These are phyloP conservation scores for Arxiozyma heterogenica DNA, from an alignment of 1,139 yeast genomes.

Conservation along the genomic window DNA sequence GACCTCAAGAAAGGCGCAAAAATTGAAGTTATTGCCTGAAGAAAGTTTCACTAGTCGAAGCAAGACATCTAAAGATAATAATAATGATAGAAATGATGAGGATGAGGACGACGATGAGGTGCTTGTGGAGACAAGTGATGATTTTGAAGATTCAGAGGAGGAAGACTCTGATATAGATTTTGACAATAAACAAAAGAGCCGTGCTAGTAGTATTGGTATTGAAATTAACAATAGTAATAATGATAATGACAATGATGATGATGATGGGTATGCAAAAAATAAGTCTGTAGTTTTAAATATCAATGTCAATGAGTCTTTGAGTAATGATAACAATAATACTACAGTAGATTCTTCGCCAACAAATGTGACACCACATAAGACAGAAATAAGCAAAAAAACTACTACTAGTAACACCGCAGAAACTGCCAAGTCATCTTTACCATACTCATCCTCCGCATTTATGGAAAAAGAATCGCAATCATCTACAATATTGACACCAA, in stretches of 20 bases:
- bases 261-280: background rate
- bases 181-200: too few species aligned
- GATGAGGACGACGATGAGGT: slow-evolving; percentile 6
- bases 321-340: background rate
- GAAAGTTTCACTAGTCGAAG: slow-evolving; percentile 38
- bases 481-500: background rate
- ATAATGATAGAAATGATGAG: background rate
- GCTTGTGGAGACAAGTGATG: slow-evolving; percentile 7
- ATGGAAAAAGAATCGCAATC: background rate
- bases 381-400: background rate
- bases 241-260: background rate
- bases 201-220: slow-evolving; percentile 11
- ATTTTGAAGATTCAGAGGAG: slow-evolving; percentile 1
- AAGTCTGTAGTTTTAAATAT: background rate
- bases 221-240: background rate
- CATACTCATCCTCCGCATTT: background rate
- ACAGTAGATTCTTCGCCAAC: background rate
- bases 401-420: background rate
- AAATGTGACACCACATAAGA: background rate
- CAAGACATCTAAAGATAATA: background rate
- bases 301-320: background rate
- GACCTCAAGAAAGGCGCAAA: slow-evolving; percentile 80
- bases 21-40: slow-evolving; percentile 77
- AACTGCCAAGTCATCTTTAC: background rate
- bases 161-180: background rate